Evolutionary conservation across 1,284 basidiomycete genomes (phyloP).

Genomic region (Ustilago cynodontis): DNA sequence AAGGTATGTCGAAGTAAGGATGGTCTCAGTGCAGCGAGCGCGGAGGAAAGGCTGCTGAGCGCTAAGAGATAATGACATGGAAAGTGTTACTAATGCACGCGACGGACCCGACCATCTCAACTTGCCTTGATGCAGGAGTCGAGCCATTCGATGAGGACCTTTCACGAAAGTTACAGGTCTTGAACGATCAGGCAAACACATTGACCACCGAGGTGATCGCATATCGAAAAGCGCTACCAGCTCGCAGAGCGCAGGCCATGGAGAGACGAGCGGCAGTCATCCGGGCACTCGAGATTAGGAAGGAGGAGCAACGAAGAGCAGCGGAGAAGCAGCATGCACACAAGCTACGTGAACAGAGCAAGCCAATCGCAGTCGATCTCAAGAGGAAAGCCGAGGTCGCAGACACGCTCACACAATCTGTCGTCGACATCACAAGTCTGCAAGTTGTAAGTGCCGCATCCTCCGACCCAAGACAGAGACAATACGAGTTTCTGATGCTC

Average conservation of each 20-base stretch:
- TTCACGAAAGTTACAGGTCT: conserved; percentile 33
- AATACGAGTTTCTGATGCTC: background rate
- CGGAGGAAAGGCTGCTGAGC: background rate
- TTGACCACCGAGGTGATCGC: conserved; percentile 48
- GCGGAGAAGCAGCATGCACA: conserved; percentile 28
- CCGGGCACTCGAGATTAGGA: conserved; percentile 41
- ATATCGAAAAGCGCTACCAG: conserved; percentile 38
- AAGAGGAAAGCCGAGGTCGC: conserved; percentile 47
- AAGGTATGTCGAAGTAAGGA: conserved; percentile 24
- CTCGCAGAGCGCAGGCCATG: conserved; percentile 47
- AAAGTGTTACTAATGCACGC: background rate
- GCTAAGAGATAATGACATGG: background rate
- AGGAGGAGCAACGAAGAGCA: conserved; percentile 38
- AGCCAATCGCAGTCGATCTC: conserved; percentile 36
- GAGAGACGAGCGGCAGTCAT: conserved; percentile 40
- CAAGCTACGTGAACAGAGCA: conserved; percentile 26
- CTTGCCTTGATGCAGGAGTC: conserved; percentile 12
- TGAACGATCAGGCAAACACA: conserved; percentile 44
- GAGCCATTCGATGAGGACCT: conserved; percentile 51
- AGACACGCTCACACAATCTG: conserved; percentile 41
- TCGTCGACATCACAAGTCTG: conserved; percentile 43
- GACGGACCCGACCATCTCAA: background rate
- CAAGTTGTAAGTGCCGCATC: conserved; percentile 42
- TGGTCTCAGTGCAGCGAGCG: background rate
- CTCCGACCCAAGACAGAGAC: background rate